These are phyloP conservation scores for Quercus engelmannii DNA, from an alignment of 306 rosid species.

Conservation along the genomic window DNA sequence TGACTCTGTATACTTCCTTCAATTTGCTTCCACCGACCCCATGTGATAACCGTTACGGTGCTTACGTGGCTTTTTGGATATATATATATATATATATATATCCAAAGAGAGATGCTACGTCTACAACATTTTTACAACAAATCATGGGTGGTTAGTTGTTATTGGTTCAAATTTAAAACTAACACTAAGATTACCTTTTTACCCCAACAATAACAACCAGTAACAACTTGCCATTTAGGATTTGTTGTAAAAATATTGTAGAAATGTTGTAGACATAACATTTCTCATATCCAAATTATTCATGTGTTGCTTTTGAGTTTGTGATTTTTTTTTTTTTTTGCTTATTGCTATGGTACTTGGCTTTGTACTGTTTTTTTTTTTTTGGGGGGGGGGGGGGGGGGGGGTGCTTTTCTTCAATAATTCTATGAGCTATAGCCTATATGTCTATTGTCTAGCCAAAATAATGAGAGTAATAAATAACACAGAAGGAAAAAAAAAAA, in stretches of 20 bases:
- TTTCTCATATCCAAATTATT: too few relatives aligned
- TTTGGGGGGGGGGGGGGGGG: too few relatives aligned
- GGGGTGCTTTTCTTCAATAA: background rate
- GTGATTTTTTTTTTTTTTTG: background rate
- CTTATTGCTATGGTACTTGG: background rate
- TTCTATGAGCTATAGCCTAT: background rate
- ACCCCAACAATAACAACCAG: too few relatives aligned
- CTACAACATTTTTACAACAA: too few relatives aligned
- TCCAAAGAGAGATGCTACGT: too few relatives aligned
- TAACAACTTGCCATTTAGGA: too few relatives aligned
- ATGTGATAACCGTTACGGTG: background rate
- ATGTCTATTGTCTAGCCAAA: background rate
- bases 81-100: background rate
- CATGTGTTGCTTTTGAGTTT: background rate
- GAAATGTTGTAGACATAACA: too few relatives aligned
- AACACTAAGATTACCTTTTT: too few relatives aligned
- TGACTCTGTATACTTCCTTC: background rate
- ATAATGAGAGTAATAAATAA: background rate
- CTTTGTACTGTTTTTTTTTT: conserved; percentile 1
- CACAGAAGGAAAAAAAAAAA: background rate
- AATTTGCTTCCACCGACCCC: background rate
- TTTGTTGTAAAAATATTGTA: too few relatives aligned
- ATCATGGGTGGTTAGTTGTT: too few relatives aligned
- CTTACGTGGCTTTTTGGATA: conserved; percentile 15
- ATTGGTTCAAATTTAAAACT: too few relatives aligned